phyloP scores from a whole-genome alignment of 768 basidiomycete genomes.

The Hortiboletus campestris region DNA sequence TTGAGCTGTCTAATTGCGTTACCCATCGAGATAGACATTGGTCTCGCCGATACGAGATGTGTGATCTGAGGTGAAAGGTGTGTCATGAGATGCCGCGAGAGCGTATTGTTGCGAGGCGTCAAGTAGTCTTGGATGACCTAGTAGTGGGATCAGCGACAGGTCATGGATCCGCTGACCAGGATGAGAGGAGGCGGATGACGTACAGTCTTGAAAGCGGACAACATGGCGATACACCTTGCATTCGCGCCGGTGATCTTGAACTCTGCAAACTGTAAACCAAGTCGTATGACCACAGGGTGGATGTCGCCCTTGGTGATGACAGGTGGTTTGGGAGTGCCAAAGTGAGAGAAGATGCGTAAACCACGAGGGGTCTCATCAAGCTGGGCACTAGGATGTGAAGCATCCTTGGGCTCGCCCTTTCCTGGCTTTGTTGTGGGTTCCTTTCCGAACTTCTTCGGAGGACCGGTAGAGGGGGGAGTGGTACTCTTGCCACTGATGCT shows the following conservation, averaged over 20 bases:
- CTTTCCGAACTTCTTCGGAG: conserved; percentile 29
- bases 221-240: conserved; percentile 89
- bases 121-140: conserved; percentile 91
- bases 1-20: conserved; percentile 94
- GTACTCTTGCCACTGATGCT: conserved; percentile 22
- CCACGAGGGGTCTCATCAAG: conserved; percentile 48
- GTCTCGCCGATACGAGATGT: conserved; percentile 81
- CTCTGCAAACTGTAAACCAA: conserved; percentile 87
- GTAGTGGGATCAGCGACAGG: neutral
- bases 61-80: conserved; percentile 92
- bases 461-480: conserved; percentile 9
- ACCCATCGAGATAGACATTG: conserved; percentile 92
- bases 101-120: conserved; percentile 81
- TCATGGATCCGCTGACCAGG: neutral
- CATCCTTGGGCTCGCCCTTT: conserved; percentile 29
- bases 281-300: conserved; percentile 83
- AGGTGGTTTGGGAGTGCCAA: conserved; percentile 65
- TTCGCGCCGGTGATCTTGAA: conserved; percentile 95
- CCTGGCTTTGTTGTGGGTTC: conserved; percentile 13
- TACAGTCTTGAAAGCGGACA: conserved; percentile 90
- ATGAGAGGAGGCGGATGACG: conserved; percentile 20
- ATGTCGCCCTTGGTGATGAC: conserved; percentile 73
- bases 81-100: conserved; percentile 88
- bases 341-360: conserved; percentile 84
- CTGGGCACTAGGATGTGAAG: conserved; percentile 28